Evolutionary conservation across 768 basidiomycete genomes (phyloP).

Genomic region (Boletus huronensis): DNA sequence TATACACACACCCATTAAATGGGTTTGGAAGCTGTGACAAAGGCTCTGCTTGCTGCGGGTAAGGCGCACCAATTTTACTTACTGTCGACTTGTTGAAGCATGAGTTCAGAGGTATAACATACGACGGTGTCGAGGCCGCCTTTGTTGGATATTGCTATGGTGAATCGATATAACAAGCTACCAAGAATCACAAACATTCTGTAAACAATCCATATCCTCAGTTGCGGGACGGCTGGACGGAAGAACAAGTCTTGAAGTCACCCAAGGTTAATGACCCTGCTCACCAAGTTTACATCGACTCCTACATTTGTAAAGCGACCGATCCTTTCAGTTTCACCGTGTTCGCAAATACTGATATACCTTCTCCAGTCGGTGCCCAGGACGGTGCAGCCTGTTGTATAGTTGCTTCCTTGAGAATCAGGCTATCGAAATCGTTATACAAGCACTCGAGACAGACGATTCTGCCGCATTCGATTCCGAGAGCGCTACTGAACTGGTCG

Average conservation of each 20-base stretch:
- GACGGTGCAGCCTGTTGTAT: constrained; percentile 75
- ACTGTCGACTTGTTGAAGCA: constrained; percentile 8
- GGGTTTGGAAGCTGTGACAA: constrained; percentile 65
- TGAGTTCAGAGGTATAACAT: constrained; percentile 60
- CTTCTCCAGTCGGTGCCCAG: constrained; percentile 30
- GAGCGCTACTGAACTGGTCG: constrained; percentile 73
- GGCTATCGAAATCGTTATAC: constrained; percentile 74
- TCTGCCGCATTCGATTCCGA: constrained; percentile 56
- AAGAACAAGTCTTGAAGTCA: constrained; percentile 62
- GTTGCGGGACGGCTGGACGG: constrained; percentile 72
- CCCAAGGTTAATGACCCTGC: constrained; percentile 62
- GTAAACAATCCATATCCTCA: constrained; percentile 80
- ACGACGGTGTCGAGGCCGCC: constrained; percentile 68
- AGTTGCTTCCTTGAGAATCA: constrained; percentile 79
- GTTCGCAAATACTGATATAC: not conserved
- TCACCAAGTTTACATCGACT: constrained; percentile 82
- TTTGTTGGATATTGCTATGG: constrained; percentile 76
- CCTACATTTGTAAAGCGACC: constrained; percentile 64
- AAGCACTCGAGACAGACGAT: constrained; percentile 61
- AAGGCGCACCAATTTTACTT: not conserved
- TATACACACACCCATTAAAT: not conserved
- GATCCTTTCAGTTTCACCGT: not conserved
- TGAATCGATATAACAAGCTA: constrained; percentile 60
- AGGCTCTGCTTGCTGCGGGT: constrained; percentile 83
- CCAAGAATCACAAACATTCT: constrained; percentile 80